Evolutionary conservation across 345 rosid species (phyloP), one percentile per base, ranked within the genome.

Genomic region (Camelina neglecta): DNA sequence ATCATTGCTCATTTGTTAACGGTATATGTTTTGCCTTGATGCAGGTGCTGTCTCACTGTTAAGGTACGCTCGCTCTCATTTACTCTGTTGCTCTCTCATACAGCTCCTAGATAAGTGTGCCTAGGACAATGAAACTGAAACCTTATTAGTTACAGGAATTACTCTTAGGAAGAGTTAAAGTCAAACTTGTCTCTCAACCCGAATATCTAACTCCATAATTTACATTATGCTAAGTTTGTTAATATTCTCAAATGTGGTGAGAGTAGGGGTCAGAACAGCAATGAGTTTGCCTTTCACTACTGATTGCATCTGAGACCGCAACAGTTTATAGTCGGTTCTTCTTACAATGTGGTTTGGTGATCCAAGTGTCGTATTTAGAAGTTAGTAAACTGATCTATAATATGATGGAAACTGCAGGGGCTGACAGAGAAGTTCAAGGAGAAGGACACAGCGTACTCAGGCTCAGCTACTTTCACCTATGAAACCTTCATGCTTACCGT

Each of bases 1-100:
- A 47, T 62, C 2, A 2, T 42, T 41, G 18, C 38, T 66, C 7
- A 64, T 9, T 12, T 51, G 18, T 16, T 49, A 18, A 35, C 24
- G 0, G 23, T n/a, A 67, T 62, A 11, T 50, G 11, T 12, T 53
- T 70, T 65, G 33, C 26, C 12, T 41, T 67, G 33, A 69, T 86
- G 78, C 89, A 92, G 98, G 84, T 94, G 98, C 81, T 92, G 98
- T 81, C 93, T 94, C 71, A 94, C 91, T 7, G 98, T 94, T 56
- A 92, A 92, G 93, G 97, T 93, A 79, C 79, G 73, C 49, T 70
- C 15, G 8, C 44, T 31, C 18, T 18, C 18, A 18, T 65, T 39
- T 29, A 36, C 56, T 54, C 36, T 63, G 16, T 56, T 64, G 2
- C 21, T 55, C 11, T 71, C 6, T 70, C 48, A 53, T 50, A 41